Evolutionary conservation across 768 basidiomycete species (phyloP), one percentile per base, ranked within the genome.

Genomic region (Termitomyces titanicus): DNA sequence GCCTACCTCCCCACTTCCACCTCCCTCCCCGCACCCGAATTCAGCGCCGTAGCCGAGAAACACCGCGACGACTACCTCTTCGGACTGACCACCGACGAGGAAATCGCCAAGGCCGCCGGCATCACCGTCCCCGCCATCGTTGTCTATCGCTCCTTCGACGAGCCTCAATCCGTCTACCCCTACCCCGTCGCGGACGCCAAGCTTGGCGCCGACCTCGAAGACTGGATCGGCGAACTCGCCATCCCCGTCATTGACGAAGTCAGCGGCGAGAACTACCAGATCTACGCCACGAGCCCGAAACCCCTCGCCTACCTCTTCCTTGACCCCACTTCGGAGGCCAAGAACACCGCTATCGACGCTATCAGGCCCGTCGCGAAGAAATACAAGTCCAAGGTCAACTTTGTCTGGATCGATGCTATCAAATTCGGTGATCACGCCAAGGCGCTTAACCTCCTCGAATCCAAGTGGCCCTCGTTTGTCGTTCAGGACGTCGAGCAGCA

Each of bases 341-440:
- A 82, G 62, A 80, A 90, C 13, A 75, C 77, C 29, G 70, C 86
- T 47, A 81, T 96, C 59, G 84, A 84, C 24, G 71, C 78, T 38
- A 68, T 98, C 62, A 84, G 78, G 62, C 86, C 92, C 9, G 70
- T 96, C 50, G 97, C 97, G 7, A 75, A 84, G 50, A 83, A 86
- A 67, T 84, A 83, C 79, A 93, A 91, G 74, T 81, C 85, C 63
- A 86, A 92, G 74, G 66, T 98, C 68, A 97, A 97, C 85, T 97
- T 98, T 70, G 96, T 98, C 58, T 96, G 88, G 86, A 98, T 99
- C 63, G 97, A 99, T 70, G 94, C 93, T 22, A 74, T 88, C 74
- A 94, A 94, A 70, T 99, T 94, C 64, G 84, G 83, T 64, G 96
- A 98, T 65, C 97, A 99, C 75, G 97, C 88, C 62, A 94, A 93